A percentile compares a stretch with the other conserved stretches of the same genome.
Evolutionary conservation across 805 yeast genomes (phyloP).

Genomic region (Metschnikowia lunata): DNA sequence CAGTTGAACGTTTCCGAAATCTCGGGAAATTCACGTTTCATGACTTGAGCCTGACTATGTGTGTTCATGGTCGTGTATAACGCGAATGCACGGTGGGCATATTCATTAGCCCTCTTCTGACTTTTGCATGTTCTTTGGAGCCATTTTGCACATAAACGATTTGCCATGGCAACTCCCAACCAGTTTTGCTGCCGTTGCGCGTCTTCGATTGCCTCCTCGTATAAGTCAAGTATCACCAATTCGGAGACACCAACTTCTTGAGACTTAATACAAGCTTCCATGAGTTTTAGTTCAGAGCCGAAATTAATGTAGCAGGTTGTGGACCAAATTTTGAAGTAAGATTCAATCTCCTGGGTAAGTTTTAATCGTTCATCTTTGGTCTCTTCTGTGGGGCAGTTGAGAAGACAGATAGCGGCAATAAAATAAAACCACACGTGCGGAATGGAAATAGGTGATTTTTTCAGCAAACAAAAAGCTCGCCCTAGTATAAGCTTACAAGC

Average conservation of each 20-base stretch:
- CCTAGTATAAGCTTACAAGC: constrained; percentile 16
- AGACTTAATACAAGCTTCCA: constrained; percentile 28
- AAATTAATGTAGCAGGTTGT: constrained; percentile 34
- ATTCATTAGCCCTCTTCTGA: constrained; percentile 32
- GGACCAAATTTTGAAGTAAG: constrained; percentile 32
- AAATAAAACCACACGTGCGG: constrained; percentile 22
- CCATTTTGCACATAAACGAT: constrained; percentile 44
- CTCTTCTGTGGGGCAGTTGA: constrained; percentile 19
- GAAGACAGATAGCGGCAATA: constrained; percentile 16
- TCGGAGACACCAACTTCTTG: constrained; percentile 19
- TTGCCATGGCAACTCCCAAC: constrained; percentile 38
- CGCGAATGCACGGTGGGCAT: constrained; percentile 34
- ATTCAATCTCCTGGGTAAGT: constrained; percentile 19
- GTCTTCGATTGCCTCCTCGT: constrained; percentile 42
- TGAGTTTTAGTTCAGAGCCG: constrained; percentile 30
- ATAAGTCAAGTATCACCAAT: constrained; percentile 39
- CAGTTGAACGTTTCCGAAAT: constrained; percentile 24
- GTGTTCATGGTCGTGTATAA: constrained; percentile 29
- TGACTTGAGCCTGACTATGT: constrained; percentile 17
- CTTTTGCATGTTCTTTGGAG: constrained; percentile 19
- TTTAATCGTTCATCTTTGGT: constrained; percentile 17
- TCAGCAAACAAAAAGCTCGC: constrained; percentile 17
- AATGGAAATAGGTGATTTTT: constrained; percentile 21
- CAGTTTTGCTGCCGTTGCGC: constrained; percentile 28
- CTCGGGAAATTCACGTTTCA: constrained; percentile 28